Evolutionary conservation across 1,139 yeast genomes (phyloP), one percentile per base, ranked within the genome.

Genomic region (Pneumocystis jirovecii): DNA sequence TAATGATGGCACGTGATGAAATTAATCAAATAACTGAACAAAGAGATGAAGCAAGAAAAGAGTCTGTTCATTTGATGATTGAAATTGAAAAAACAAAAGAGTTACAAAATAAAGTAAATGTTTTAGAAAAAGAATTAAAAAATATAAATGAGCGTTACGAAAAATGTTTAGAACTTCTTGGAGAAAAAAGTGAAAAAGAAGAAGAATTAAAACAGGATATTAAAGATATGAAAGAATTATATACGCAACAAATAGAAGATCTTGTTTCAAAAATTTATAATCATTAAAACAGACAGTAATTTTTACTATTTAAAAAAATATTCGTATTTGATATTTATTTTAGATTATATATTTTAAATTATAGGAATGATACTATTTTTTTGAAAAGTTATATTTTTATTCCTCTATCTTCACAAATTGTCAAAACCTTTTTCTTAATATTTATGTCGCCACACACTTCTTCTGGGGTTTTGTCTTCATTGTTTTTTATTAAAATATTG

Each of bases 161-260:
- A 66, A 81, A 85, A 2, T 83, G 93, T 68, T 76, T 91, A 68
- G 89, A 86, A 71, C 75, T 89, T 69, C 80, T 91, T 25, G 97
- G 97, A 4, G 97, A 91, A 72, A 90, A 91, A 73, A 82, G 90
- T 17, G 98, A 95, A 74, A 81, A 80, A 69, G 93, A 89, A 6
- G 88, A 85, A 66, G 98, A 93, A 75, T 79, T 95, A 64, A 80
- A 81, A 69, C 96, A 96, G 3, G 99, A 93, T 73, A 93, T 95
- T 19, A 81, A 80, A 6, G 99, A 93, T 74, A 79, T 93, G 75
- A 93, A 91, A 75, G 91, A 87, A 60, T 78, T 91, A 78, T 83
- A 90, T 73, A 81, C 83, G 68, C 81, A 82, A 68, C 98, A 93
- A 74, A 93, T 90, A 42, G 95, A 89, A 74, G 95, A 90, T 71